Percentiles rank a stretch among this genome's conserved stretches.
Conservation (phyloP, 306 rosid genomes). For the Cyclanthera cordifolia region DNA sequence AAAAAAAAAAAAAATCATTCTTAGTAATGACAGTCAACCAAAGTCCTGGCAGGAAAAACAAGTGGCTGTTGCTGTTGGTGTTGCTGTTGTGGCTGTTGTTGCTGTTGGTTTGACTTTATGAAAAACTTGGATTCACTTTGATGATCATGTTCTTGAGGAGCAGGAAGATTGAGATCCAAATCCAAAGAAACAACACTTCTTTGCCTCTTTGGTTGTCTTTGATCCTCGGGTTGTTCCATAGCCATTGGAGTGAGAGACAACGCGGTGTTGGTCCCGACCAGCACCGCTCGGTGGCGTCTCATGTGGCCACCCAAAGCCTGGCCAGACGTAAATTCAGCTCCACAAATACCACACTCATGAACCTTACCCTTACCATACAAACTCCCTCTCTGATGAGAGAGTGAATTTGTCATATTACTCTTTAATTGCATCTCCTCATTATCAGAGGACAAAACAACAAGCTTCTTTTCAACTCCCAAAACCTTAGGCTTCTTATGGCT, state of each 20-base stretch:
- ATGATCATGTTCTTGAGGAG: slow-evolving; percentile 82
- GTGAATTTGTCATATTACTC: slow-evolving; percentile 10
- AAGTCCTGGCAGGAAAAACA: slow-evolving; percentile 53
- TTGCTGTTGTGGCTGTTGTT: slow-evolving; percentile 12
- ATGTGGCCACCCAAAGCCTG: slow-evolving; percentile 95
- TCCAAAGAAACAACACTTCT: slow-evolving; percentile 47
- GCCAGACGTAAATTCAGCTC: slow-evolving; percentile 83
- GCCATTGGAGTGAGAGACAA: slow-evolving; percentile 45
- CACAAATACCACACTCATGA: slow-evolving; percentile 83
- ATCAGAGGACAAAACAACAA: slow-evolving; percentile 11
- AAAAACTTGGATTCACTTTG: slow-evolving; percentile 48
- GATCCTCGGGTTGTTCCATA: slow-evolving; percentile 23
- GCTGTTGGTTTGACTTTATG: slow-evolving; percentile 33
- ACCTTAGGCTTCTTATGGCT: slow-evolving; percentile 77
- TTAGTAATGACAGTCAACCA: slow-evolving; percentile 97
- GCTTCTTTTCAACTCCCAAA: slow-evolving; percentile 14
- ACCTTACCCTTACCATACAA: slow-evolving; percentile 32
- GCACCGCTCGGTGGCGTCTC: slow-evolving; percentile 66
- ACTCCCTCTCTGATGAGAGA: slow-evolving; percentile 32
- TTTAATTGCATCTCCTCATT: slow-evolving; percentile 17
- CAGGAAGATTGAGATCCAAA: slow-evolving; percentile 97
- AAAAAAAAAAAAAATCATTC: slow-evolving; percentile 11
- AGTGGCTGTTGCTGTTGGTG: slow-evolving; percentile 17
- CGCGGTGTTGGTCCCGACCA: slow-evolving; percentile 24
- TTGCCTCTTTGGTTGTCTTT: slow-evolving; percentile 32